A percentile compares a stretch with the other conserved stretches of the same genome.
These are phyloP conservation scores for Zea mays DNA, from an alignment of 176 grass and related monocot species.

Conservation along the genomic window Zm-B73-REFERENCE-NAM-5.0 NC_050096.1:278984001-278984500, in stretches of 20 bases:
- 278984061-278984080: constrained; percentile 58
- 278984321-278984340: constrained; percentile 36
- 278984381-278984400: too few relatives aligned
- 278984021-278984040: constrained; percentile 66
- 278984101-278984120: constrained; percentile 40
- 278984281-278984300: constrained; percentile 66
- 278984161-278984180: constrained; percentile 56
- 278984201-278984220: constrained; percentile 68
- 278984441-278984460: constrained; percentile 39
- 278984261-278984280: constrained; percentile 80
- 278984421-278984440: too few relatives aligned
- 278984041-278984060: constrained; percentile 80
- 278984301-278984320: constrained; percentile 62
- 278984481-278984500: constrained; percentile 59
- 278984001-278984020: constrained; percentile 52
- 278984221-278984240: constrained; percentile 62
- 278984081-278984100: constrained; percentile 45
- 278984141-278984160: constrained; percentile 8
- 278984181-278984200: constrained; percentile 73
- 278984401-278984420: too few relatives aligned
- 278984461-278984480: constrained; percentile 79
- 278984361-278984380: too few relatives aligned
- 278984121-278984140: constrained; percentile 18
- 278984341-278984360: too few relatives aligned
- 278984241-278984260: constrained; percentile 80